Conservation (phyloP, 345 rosid genomes). For the Eucalyptus pumila region DNA sequence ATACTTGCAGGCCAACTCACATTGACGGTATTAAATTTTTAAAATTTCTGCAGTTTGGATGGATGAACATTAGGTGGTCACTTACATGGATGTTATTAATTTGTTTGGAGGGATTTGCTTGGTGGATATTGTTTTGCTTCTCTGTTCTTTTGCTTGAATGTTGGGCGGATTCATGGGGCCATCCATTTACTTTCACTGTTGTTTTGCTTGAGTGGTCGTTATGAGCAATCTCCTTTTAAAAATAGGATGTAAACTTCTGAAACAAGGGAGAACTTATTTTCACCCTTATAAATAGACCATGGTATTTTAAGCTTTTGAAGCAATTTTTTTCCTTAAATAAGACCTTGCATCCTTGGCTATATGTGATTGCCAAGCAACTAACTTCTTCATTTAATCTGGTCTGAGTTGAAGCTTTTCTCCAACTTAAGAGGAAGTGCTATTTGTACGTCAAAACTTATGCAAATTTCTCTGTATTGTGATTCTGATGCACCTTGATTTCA, state of each 20-base stretch:
- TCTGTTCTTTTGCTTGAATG: background rate
- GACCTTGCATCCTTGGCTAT: background rate
- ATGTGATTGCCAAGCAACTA: background rate
- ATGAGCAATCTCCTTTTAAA: background rate
- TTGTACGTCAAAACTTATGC: background rate
- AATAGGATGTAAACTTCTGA: background rate
- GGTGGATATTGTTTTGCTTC: background rate
- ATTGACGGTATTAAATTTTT: slow-evolving; percentile 39
- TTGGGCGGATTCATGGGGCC: background rate
- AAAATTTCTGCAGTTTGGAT: background rate
- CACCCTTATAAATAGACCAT: background rate
- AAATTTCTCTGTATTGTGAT: background rate
- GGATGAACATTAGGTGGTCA: background rate
- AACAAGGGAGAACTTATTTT: background rate
- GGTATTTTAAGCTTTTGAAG: background rate
- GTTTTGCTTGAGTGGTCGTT: background rate
- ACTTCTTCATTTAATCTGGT: background rate
- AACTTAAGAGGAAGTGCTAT: background rate
- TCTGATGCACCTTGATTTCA: background rate
- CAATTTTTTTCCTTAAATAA: background rate
- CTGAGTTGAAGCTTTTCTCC: background rate
- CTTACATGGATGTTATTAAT: background rate
- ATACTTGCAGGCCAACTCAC: slow-evolving; percentile 90
- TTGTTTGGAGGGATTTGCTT: background rate
- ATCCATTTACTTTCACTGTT: background rate